Conservation (phyloP, 176 grass and related monocot species). For the Melocanna baccifera region DNA sequence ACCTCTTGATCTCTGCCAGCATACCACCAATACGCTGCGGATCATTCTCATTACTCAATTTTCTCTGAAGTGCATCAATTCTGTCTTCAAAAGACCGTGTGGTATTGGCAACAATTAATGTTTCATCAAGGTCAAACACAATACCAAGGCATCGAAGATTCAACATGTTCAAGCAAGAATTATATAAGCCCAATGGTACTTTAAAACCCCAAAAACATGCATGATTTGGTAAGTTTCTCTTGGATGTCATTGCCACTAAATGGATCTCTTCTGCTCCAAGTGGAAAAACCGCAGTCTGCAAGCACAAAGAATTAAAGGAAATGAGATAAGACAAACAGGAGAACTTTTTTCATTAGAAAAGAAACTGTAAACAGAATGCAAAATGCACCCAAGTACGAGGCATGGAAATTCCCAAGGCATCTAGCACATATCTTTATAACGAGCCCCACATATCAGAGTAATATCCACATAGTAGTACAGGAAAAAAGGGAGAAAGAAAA, state of each 20-base stretch:
- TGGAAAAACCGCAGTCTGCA: conserved; percentile 84
- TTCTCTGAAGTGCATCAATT: conserved; percentile 92
- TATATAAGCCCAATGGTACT: conserved; percentile 59
- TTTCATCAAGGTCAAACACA: conserved; percentile 97
- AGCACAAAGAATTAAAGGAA: conserved; percentile 22
- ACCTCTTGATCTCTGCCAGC: conserved; percentile 87
- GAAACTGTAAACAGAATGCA: background rate
- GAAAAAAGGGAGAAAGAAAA: background rate
- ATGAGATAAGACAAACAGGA: conserved; percentile 19
- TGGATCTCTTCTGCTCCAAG: conserved; percentile 83
- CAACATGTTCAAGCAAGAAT: conserved; percentile 82
- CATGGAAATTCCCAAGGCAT: background rate
- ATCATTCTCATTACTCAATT: conserved; percentile 81
- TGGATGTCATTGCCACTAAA: conserved; percentile 85
- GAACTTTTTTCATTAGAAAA: background rate
- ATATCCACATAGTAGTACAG: background rate
- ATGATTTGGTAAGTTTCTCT: conserved; percentile 46
- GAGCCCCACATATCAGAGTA: background rate
- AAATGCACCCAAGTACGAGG: background rate
- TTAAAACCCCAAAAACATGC: conserved; percentile 94
- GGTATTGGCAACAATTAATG: conserved; percentile 86
- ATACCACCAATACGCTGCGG: conserved; percentile 69
- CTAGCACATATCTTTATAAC: background rate
- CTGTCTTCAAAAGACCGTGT: conserved; percentile 84
- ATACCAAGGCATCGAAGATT: conserved; percentile 93